phyloP scores from a whole-genome alignment of 805 yeast genomes.

The Starmerella sp. region DNA sequence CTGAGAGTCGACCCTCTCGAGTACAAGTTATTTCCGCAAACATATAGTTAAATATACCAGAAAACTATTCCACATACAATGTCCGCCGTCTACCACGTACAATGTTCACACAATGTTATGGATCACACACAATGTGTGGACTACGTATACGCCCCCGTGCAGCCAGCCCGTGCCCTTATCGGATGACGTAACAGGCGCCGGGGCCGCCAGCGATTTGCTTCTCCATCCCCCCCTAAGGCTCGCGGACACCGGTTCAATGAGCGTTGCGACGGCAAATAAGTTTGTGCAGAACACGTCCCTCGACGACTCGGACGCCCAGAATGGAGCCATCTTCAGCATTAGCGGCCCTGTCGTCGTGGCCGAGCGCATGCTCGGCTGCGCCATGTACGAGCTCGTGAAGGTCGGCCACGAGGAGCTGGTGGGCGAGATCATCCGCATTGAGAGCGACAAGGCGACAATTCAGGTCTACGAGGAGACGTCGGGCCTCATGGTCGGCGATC shows the following conservation, averaged over 20 bases:
- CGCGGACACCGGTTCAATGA: slow-evolving; percentile 11
- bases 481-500: slow-evolving; percentile 98
- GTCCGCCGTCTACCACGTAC: no score
- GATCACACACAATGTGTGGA: no score
- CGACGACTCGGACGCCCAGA: slow-evolving; percentile 55
- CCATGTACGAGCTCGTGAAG: slow-evolving; percentile 97
- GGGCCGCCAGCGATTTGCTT: slow-evolving; percentile 2
- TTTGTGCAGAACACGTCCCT: slow-evolving; percentile 76
- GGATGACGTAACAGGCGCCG: not conserved
- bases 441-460: slow-evolving; percentile 91
- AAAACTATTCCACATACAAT: no score
- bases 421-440: slow-evolving; percentile 97
- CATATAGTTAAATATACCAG: no score
- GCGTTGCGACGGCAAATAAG: slow-evolving; percentile 86
- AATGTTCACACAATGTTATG: not conserved
- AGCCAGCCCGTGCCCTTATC: slow-evolving; percentile 2
- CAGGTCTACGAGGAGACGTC: slow-evolving; percentile 99
- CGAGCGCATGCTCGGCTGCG: slow-evolving; percentile 98
- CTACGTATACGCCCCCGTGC: no score
- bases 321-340: slow-evolving; percentile 76
- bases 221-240: not conserved
- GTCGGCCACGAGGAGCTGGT: slow-evolving; percentile 96
- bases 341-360: slow-evolving; percentile 98
- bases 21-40: no score
- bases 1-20: no score